Evolutionary conservation across 2,329 filamentous ascomycete species (phyloP).

Genomic region (Fusarium concolor): DNA sequence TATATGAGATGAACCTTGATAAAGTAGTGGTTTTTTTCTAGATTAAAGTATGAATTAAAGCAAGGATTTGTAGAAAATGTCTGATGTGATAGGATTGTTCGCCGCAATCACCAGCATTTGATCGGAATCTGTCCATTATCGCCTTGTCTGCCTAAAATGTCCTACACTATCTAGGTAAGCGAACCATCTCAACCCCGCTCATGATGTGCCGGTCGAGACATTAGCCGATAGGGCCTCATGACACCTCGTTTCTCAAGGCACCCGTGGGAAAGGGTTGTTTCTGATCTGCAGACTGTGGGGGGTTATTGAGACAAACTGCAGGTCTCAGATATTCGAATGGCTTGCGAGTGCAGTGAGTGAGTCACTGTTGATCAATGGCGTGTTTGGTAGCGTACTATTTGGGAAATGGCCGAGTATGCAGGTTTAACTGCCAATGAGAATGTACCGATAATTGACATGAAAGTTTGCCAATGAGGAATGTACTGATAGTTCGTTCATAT

Average conservation of each 20-base stretch:
- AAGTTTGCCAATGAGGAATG: too few relatives aligned
- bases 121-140: background rate
- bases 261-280: conserved; percentile 11
- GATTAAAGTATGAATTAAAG: background rate
- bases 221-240: conserved; percentile 22
- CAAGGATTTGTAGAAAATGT: background rate
- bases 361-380: conserved; percentile 6
- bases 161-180: background rate
- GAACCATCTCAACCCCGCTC: conserved; percentile 5
- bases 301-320: background rate
- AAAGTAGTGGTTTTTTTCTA: too few relatives aligned
- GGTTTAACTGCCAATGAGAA: too few relatives aligned
- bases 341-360: background rate
- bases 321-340: background rate
- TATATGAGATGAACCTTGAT: background rate
- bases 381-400: background rate
- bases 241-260: conserved; percentile 33
- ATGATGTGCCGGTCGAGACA: conserved; percentile 14
- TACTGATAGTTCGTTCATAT: background rate
- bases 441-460: too few relatives aligned
- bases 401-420: background rate
- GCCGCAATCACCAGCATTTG: background rate
- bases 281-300: background rate
- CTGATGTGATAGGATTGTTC: background rate
- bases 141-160: conserved; percentile 23